Percentiles rank a stretch among this genome's conserved stretches.
phyloP scores from a whole-genome alignment of 192 early-diverging fungal genomes.

The Coemansia sp. region DNA sequence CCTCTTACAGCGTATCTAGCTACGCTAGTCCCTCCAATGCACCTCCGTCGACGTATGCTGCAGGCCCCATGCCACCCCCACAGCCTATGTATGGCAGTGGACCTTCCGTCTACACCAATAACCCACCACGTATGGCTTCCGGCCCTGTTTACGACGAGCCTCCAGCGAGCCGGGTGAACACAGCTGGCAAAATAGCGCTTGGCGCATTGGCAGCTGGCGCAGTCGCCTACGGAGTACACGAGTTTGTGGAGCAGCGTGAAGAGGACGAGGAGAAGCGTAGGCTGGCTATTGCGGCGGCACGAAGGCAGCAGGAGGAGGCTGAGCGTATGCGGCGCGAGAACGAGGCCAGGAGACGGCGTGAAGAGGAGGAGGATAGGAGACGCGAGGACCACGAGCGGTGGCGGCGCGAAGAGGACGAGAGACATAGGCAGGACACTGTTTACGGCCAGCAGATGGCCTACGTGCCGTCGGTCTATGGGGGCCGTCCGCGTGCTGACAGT shows the following conservation, averaged over 20 bases:
- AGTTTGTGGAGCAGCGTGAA: conserved; percentile 21
- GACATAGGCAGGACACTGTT: conserved; percentile 12
- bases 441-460: background rate
- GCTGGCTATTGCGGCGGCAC: background rate
- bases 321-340: conserved; percentile 33
- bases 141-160: background rate
- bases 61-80: background rate
- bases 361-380: conserved; percentile 29
- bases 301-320: conserved; percentile 23
- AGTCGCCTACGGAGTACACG: conserved; percentile 48
- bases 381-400: conserved; percentile 34
- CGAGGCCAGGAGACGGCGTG: conserved; percentile 30
- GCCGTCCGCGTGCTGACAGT: background rate
- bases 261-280: conserved; percentile 20
- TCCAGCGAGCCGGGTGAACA: conserved; percentile 19
- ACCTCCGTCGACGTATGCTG: background rate
- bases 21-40: background rate
- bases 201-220: conserved; percentile 46
- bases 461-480: background rate
- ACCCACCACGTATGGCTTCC: background rate
- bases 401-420: conserved; percentile 26
- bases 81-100: background rate
- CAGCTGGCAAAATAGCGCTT: conserved; percentile 30
- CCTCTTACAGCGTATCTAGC: conserved; percentile 2
- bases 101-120: conserved; percentile 1